A percentile compares a stretch with the other conserved stretches of the same genome.
These are phyloP conservation scores for Actinomucor elegans DNA, from an alignment of 371 early-diverging fungal genomes.

Conservation along the genomic window DNA sequence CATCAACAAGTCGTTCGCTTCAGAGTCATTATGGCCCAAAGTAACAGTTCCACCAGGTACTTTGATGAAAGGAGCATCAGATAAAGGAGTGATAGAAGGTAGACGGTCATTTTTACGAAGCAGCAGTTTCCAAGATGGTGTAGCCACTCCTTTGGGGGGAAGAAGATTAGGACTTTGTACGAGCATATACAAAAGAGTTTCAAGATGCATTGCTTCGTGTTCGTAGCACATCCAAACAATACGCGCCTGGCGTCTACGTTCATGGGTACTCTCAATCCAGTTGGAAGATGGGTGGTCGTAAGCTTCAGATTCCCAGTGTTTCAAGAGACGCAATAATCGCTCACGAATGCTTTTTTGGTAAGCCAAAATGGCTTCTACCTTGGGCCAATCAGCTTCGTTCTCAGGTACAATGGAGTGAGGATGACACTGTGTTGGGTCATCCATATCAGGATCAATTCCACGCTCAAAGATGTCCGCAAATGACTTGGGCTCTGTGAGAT, in stretches of 20 bases:
- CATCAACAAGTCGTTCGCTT: constrained; percentile 32
- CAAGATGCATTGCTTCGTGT: constrained; percentile 92
- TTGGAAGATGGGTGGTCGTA: constrained; percentile 10
- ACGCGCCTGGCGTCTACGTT: constrained; percentile 54
- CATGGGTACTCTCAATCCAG: constrained; percentile 18
- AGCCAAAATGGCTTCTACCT: constrained; percentile 54
- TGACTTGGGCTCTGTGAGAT: constrained; percentile 53
- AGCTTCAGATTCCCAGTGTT: constrained; percentile 34
- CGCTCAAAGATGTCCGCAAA: constrained; percentile 87
- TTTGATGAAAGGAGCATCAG: constrained; percentile 10
- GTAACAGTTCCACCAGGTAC: constrained; percentile 31
- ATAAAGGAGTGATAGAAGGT: constrained; percentile 8
- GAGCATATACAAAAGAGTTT: constrained; percentile 87
- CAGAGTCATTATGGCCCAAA: constrained; percentile 64
- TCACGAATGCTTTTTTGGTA: constrained; percentile 68
- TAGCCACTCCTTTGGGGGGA: constrained; percentile 35
- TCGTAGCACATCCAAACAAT: constrained; percentile 86
- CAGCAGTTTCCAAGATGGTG: constrained; percentile 26
- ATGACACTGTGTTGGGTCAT: constrained; percentile 77
- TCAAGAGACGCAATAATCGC: constrained; percentile 53
- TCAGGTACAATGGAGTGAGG: constrained; percentile 79
- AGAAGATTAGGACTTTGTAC: constrained; percentile 58
- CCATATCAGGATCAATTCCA: constrained; percentile 91
- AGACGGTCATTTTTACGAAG: not conserved
- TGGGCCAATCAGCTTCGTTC: constrained; percentile 68